These are phyloP conservation scores for Lachancea meyersii DNA, from an alignment of 805 yeast species.

Conservation along the genomic window DNA sequence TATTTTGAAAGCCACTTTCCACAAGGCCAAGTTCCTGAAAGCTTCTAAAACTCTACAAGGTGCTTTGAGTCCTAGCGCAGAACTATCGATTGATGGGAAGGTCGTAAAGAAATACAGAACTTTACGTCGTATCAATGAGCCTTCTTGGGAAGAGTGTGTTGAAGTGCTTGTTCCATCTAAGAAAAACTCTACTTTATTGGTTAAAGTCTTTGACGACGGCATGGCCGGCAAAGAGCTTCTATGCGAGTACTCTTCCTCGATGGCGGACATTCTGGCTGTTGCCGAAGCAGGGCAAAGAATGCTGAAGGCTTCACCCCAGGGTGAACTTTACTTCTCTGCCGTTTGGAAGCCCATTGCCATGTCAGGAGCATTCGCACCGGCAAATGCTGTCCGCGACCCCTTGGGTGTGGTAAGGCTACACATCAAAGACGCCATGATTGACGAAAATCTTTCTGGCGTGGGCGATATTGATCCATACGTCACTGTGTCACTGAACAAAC, in stretches of 20 bases:
- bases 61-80: constrained; percentile 56
- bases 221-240: constrained; percentile 41
- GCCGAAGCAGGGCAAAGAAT: constrained; percentile 43
- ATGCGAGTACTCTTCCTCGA: constrained; percentile 43
- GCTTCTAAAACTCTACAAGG: constrained; percentile 43
- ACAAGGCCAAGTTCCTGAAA: constrained; percentile 56
- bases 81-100: constrained; percentile 52
- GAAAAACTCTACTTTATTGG: constrained; percentile 45
- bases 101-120: constrained; percentile 53
- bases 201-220: constrained; percentile 58
- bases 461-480: constrained; percentile 77
- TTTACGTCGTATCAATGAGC: constrained; percentile 63
- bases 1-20: constrained; percentile 57
- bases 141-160: constrained; percentile 58
- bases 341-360: constrained; percentile 67
- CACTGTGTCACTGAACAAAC: constrained; percentile 51
- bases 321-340: constrained; percentile 49
- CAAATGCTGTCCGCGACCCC: constrained; percentile 42
- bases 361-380: constrained; percentile 42
- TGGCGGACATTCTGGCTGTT: constrained; percentile 43
- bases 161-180: constrained; percentile 61
- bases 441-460: constrained; percentile 53
- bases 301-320: constrained; percentile 47
- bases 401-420: constrained; percentile 62
- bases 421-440: constrained; percentile 46